Evolutionary conservation across 176 grass and related monocot species (phyloP).

Genomic region (Alloteropsis semialata): DNA sequence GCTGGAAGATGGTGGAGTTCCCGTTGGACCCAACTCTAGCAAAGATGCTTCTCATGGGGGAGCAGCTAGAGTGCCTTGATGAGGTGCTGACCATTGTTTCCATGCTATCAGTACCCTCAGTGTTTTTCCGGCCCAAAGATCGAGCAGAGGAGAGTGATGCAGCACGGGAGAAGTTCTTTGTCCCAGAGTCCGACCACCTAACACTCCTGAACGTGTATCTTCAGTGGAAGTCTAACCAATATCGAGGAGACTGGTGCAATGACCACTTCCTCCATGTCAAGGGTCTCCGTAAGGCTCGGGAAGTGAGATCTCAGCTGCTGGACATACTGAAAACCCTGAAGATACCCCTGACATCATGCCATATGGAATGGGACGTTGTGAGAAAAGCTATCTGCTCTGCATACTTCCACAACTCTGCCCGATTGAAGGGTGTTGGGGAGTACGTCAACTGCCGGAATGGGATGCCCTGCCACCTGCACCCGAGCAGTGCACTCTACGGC

Average conservation of each 20-base stretch:
- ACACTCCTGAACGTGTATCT: conserved; percentile 92
- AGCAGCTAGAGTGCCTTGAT: conserved; percentile 75
- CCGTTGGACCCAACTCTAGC: conserved; percentile 91
- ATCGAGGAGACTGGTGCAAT: conserved; percentile 97
- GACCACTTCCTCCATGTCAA: conserved; percentile 97
- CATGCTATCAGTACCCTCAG: conserved; percentile 98
- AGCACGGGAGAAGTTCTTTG: conserved; percentile 97
- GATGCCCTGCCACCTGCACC: conserved; percentile 95
- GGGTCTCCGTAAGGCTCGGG: conserved; percentile 87
- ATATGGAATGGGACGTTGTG: conserved; percentile 92
- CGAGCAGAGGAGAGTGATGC: conserved; percentile 93
- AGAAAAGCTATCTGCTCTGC: conserved; percentile 92
- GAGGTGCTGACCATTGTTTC: conserved; percentile 97
- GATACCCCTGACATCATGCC: conserved; percentile 79
- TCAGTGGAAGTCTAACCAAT: conserved; percentile 94
- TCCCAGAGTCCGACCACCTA: conserved; percentile 94
- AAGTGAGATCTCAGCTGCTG: conserved; percentile 87
- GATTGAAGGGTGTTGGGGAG: conserved; percentile 89
- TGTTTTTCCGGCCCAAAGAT: conserved; percentile 97
- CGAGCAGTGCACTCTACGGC: conserved; percentile 88
- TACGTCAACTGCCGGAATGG: conserved; percentile 95
- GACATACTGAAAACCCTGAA: conserved; percentile 92
- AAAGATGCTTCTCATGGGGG: conserved; percentile 98
- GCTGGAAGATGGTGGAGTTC: conserved; percentile 99
- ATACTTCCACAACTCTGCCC: conserved; percentile 89